Conservation (phyloP, 768 basidiomycete species). For the Lepiota venenata region DNA sequence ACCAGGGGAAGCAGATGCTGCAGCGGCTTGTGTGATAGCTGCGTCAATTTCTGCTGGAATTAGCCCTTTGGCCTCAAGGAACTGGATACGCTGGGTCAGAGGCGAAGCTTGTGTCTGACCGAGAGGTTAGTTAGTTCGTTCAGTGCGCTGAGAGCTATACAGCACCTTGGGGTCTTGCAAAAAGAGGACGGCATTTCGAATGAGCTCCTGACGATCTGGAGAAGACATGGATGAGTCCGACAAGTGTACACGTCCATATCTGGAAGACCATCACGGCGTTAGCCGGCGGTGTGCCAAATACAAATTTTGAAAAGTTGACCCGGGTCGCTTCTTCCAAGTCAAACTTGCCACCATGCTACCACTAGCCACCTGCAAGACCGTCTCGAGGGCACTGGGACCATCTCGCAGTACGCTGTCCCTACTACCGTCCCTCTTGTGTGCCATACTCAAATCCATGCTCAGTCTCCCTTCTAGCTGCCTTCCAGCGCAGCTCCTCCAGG, state of each 20-base stretch:
- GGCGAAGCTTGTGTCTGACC: slow-evolving; percentile 72
- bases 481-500: slow-evolving; percentile 30
- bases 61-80: slow-evolving; percentile 94
- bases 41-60: slow-evolving; percentile 80
- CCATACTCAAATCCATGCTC: slow-evolving; percentile 8
- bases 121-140: not conserved
- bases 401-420: slow-evolving; percentile 36
- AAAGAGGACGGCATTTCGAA: slow-evolving; percentile 82
- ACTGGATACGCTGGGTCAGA: slow-evolving; percentile 82
- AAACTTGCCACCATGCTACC: slow-evolving; percentile 41
- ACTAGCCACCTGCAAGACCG: slow-evolving; percentile 47
- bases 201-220: slow-evolving; percentile 65
- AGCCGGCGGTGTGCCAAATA: slow-evolving; percentile 20
- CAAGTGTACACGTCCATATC: slow-evolving; percentile 6
- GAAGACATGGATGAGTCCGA: slow-evolving; percentile 34
- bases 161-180: slow-evolving; percentile 78
- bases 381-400: slow-evolving; percentile 43
- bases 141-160: not conserved
- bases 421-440: not conserved
- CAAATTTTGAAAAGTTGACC: slow-evolving; percentile 21
- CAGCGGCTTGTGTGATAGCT: slow-evolving; percentile 65
- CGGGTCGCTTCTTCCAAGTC: slow-evolving; percentile 16
- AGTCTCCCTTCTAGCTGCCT: slow-evolving; percentile 35
- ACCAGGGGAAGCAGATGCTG: slow-evolving; percentile 18
- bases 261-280: slow-evolving; percentile 17